Evolutionary conservation across 2,329 filamentous ascomycete genomes (phyloP).

Genomic region (Monascus ruber): DNA sequence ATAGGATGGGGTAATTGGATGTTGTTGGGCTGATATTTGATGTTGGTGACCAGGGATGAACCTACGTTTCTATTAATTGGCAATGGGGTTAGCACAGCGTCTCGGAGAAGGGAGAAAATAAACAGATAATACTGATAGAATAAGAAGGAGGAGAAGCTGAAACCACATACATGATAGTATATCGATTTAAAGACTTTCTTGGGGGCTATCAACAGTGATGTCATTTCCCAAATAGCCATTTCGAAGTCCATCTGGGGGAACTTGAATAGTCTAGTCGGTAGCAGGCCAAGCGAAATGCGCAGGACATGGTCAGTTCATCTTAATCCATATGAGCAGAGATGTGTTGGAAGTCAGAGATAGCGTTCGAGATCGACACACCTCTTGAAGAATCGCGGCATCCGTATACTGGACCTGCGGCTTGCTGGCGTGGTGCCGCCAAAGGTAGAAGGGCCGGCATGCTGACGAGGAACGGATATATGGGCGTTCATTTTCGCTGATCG

Average conservation of each 20-base stretch:
- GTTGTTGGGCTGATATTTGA: too few species aligned
- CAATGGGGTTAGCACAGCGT: constrained; percentile 5
- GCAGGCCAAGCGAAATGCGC: neutral
- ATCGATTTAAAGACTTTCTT: constrained; percentile 62
- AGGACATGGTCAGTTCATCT: too few species aligned
- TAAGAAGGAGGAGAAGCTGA: constrained; percentile 3
- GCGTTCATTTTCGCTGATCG: constrained; percentile 40
- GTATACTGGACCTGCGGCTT: constrained; percentile 41
- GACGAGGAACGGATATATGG: constrained; percentile 48
- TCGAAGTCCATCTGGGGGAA: constrained; percentile 66
- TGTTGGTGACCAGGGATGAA: neutral
- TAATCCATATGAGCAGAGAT: too few species aligned
- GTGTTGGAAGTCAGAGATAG: too few species aligned
- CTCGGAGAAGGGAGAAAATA: constrained; percentile 4
- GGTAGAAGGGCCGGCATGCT: constrained; percentile 42
- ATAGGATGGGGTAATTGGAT: too few species aligned
- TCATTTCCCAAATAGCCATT: constrained; percentile 64
- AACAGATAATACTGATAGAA: neutral
- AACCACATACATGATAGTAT: constrained; percentile 51
- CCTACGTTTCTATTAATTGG: constrained; percentile 28
- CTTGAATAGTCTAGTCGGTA: constrained; percentile 47
- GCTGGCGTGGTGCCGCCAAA: constrained; percentile 42
- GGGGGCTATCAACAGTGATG: constrained; percentile 53
- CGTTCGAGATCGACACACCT: constrained; percentile 25
- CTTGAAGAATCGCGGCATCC: constrained; percentile 57